These are phyloP conservation scores for Termitomyces sp. DNA, from an alignment of 768 basidiomycete species.

Conservation along the genomic window DNA sequence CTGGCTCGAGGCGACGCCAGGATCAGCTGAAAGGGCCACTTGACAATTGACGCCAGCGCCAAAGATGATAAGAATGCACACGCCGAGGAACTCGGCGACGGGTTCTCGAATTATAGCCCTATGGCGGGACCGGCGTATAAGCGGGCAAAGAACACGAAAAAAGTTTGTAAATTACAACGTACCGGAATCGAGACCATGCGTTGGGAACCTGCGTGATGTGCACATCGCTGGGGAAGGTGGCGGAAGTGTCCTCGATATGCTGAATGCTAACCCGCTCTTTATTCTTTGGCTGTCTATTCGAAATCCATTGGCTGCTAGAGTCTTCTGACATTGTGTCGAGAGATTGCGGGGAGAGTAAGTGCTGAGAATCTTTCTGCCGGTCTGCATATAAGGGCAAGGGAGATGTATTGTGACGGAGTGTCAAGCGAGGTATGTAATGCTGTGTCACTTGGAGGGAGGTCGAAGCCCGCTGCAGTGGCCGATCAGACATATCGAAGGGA, in stretches of 20 bases:
- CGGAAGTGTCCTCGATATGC: not conserved
- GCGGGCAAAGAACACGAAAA: not conserved
- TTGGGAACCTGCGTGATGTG: constrained; percentile 45
- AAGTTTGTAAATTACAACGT: constrained; percentile 9
- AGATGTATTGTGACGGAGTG: constrained; percentile 7
- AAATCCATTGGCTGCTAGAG: not conserved
- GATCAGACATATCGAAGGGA: constrained; percentile 1
- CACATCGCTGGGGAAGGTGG: constrained; percentile 11
- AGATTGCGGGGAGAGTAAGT: not conserved
- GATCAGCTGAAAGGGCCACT: constrained; percentile 45
- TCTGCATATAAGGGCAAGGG: constrained; percentile 2
- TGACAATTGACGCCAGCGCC: constrained; percentile 61
- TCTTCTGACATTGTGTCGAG: not conserved
- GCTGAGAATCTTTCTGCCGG: not conserved
- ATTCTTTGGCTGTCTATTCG: not conserved
- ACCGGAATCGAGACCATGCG: constrained; percentile 58
- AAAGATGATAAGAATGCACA: constrained; percentile 57
- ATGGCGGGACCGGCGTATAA: not conserved
- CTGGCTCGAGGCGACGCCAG: constrained; percentile 42
- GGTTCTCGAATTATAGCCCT: constrained; percentile 54
- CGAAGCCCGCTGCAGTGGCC: not conserved
- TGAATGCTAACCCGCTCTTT: not conserved
- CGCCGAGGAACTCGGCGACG: constrained; percentile 63
- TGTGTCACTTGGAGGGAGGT: not conserved
- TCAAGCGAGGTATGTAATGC: not conserved